These are phyloP conservation scores for Dysphania ambrosioides DNA, from an alignment of 148 eudicot species.

Conservation along the genomic window DNA sequence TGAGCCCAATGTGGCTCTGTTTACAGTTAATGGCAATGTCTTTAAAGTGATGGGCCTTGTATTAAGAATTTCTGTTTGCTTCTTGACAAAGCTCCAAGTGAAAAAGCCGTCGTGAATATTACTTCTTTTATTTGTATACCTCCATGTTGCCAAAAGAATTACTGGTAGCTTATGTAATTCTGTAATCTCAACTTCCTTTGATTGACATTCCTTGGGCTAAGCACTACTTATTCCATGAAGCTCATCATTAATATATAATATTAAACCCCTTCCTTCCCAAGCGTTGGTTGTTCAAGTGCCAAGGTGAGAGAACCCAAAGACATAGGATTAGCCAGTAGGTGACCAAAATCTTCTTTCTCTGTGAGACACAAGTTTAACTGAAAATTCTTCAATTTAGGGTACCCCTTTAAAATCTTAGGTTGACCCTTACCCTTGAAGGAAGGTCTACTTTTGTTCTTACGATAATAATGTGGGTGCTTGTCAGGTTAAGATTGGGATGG, in stretches of 20 bases:
- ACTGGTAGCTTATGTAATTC: background rate
- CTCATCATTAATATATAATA: no score
- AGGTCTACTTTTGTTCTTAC: background rate
- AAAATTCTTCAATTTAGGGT: background rate
- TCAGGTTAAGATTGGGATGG: constrained; percentile 60
- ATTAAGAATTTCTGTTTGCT: no score
- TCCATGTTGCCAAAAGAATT: background rate
- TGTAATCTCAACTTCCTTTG: background rate
- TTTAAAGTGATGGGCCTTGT: background rate
- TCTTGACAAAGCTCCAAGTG: background rate
- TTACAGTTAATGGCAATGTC: background rate
- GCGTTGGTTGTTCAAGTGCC: background rate
- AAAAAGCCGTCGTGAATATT: background rate
- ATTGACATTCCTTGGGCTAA: background rate
- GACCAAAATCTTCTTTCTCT: background rate
- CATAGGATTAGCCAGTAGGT: background rate
- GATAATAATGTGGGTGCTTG: constrained; percentile 16
- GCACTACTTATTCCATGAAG: background rate
- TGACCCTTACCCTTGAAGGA: background rate
- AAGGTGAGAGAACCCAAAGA: background rate
- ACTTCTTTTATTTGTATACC: background rate
- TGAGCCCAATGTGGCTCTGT: background rate
- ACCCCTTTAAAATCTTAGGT: background rate
- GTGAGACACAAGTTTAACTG: background rate
- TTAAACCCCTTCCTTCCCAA: background rate